A percentile compares a stretch with the other conserved stretches of the same genome.
Evolutionary conservation across 192 early-diverging fungal species (phyloP).

Genomic region (Anaeromyces robustus): DNA sequence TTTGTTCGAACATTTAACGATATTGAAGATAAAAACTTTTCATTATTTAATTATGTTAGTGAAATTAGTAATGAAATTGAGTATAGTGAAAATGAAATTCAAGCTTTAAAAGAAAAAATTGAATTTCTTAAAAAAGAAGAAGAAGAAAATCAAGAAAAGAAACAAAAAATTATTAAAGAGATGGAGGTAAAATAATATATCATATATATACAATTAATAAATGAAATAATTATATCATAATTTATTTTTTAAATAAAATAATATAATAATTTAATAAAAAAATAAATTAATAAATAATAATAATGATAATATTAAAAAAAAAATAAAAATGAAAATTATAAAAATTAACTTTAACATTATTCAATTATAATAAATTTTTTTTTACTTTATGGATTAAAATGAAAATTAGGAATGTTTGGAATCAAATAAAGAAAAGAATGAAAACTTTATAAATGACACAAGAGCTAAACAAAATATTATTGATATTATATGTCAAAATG

Average conservation of each 20-base stretch:
- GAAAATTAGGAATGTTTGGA: not conserved
- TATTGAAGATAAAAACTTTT: constrained; percentile 46
- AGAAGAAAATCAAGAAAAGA: not conserved
- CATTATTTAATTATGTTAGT: constrained; percentile 51
- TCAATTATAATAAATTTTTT: no score
- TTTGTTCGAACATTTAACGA: constrained; percentile 35
- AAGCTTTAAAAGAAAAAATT: constrained; percentile 25
- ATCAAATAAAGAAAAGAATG: not conserved
- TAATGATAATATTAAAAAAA: no score
- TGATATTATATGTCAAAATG: not conserved
- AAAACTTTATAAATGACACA: not conserved
- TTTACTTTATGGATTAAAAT: no score
- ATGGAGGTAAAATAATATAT: not conserved
- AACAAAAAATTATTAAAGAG: not conserved
- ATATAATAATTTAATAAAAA: no score
- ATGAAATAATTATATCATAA: no score
- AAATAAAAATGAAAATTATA: no score
- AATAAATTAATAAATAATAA: no score
- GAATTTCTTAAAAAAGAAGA: constrained; percentile 7
- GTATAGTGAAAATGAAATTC: constrained; percentile 35
- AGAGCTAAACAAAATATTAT: not conserved
- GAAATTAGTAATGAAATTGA: constrained; percentile 47
- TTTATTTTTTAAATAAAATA: no score
- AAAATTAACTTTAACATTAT: no score
- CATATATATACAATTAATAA: no score